Evolutionary conservation across 768 basidiomycete species (phyloP).

Genomic region (Cyclocybe cylindracea): DNA sequence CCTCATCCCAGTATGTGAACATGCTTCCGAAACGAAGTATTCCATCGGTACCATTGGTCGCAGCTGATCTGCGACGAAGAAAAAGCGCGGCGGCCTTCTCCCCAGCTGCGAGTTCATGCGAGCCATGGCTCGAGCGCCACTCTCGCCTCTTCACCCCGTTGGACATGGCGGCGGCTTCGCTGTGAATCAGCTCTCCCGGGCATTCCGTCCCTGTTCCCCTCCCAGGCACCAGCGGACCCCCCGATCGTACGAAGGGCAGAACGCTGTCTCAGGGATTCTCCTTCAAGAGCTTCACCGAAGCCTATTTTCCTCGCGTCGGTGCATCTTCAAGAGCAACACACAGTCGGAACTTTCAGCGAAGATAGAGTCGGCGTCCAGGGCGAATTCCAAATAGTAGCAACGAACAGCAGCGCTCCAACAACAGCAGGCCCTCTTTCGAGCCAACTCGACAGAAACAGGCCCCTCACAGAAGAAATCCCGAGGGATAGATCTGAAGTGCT

Average conservation of each 20-base stretch:
- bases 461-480: conserved; percentile 45
- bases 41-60: neutral
- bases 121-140: conserved; percentile 65
- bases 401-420: conserved; percentile 9
- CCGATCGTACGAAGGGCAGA: conserved; percentile 50
- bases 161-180: conserved; percentile 28
- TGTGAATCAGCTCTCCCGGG: conserved; percentile 18
- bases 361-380: conserved; percentile 1
- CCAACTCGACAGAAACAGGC: conserved; percentile 12
- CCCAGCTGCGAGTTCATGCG: conserved; percentile 27
- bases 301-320: neutral
- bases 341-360: conserved; percentile 1
- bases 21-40: neutral
- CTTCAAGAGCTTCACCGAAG: conserved; percentile 12
- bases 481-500: conserved; percentile 60
- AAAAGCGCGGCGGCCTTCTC: conserved; percentile 47
- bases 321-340: conserved; percentile 1
- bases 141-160: conserved; percentile 47
- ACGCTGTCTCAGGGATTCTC: conserved; percentile 16
- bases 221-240: conserved; percentile 47
- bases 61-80: conserved; percentile 70
- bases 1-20: conserved; percentile 50
- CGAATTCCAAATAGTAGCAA: neutral
- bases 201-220: conserved; percentile 25
- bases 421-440: conserved; percentile 16